Percentiles rank a stretch among this genome's conserved stretches.
phyloP scores from a whole-genome alignment of 2,329 filamentous ascomycete genomes.

The Penicillium italicum region DNA sequence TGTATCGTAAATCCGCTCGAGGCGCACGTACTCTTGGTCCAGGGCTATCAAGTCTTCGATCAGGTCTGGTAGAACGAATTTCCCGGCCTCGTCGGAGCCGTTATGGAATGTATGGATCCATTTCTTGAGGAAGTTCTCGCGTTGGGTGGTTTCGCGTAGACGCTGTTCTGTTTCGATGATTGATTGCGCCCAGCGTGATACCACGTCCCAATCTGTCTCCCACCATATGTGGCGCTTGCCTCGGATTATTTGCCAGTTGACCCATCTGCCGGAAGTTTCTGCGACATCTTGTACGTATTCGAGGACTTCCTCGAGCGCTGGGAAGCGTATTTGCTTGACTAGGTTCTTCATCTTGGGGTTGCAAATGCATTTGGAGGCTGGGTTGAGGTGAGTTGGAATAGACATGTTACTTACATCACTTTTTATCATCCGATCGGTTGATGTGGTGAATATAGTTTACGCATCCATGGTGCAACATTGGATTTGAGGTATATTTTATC shows the following conservation, averaged over 20 bases:
- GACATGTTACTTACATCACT: slow-evolving; percentile 6
- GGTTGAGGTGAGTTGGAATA: background rate
- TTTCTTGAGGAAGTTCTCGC: slow-evolving; percentile 1
- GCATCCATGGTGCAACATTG: background rate
- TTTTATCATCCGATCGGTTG: slow-evolving; percentile 5
- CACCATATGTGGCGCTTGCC: slow-evolving; percentile 3
- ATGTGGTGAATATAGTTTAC: background rate
- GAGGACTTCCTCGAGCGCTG: background rate
- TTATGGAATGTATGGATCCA: background rate
- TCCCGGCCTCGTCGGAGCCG: background rate
- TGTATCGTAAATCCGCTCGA: background rate
- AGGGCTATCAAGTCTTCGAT: slow-evolving; percentile 7
- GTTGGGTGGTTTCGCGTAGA: slow-evolving; percentile 3
- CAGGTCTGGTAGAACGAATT: background rate
- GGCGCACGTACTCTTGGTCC: background rate
- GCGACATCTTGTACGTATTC: background rate
- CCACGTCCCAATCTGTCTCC: background rate
- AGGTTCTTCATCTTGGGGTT: background rate
- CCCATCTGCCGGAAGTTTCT: background rate
- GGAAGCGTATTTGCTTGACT: background rate
- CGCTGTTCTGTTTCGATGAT: slow-evolving; percentile 6
- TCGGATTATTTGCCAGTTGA: slow-evolving; percentile 2
- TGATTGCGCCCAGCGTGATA: slow-evolving; percentile 5
- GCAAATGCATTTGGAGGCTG: background rate
- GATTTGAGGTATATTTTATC: background rate